Evolutionary conservation across 495 filamentous ascomycete genomes (phyloP), one percentile per base, ranked within the genome.

Genomic region (Xylaria curta): DNA sequence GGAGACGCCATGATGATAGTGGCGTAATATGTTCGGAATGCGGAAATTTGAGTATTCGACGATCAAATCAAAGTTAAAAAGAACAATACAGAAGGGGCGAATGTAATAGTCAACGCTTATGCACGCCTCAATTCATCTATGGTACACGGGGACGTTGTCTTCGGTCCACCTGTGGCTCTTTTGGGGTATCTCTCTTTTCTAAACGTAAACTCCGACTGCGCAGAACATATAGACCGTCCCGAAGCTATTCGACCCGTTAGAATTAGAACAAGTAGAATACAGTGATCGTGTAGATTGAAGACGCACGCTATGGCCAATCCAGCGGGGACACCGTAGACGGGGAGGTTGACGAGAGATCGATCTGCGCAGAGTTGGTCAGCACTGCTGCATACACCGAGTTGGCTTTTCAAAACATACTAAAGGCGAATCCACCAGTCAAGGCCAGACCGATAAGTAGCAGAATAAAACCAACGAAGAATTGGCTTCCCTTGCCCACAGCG

Each of bases 201-300:
- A 99, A 82, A 99, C 96, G 90, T 99, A 99, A 78, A 99, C 97
- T 78, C 96, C 96, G 79, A 94, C 96, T 28, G 94, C 96, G 82
- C 96, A 99, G 79, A 99, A 98, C 91, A 97, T 95, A 86, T 93
- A 97, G 26, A 98, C 94, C 58, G 95, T 92, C 73, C 97, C 96
- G 80, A 98, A 94, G 53, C 96, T 99, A 78, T 4, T 81, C 72
- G 78, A 76, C 54, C 51, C 17, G 71, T 68, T 73, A 78, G 75
- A 56, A 15, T 36, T 46, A 54, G 56, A 56, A 13, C 9, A 59
- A 67, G 13, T 44, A 44, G 31, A 6, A 2, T 13, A 63, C 12
- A 12, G 21, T 42, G 49, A 36, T 26, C 15, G 36, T 26, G 21
- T 26, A 58, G 47, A 38, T 33, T 70, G 49, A 70, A 69, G 68